These are phyloP conservation scores for Podila clonocystis DNA, from an alignment of 192 early-diverging fungal species.

Conservation along the genomic window DNA sequence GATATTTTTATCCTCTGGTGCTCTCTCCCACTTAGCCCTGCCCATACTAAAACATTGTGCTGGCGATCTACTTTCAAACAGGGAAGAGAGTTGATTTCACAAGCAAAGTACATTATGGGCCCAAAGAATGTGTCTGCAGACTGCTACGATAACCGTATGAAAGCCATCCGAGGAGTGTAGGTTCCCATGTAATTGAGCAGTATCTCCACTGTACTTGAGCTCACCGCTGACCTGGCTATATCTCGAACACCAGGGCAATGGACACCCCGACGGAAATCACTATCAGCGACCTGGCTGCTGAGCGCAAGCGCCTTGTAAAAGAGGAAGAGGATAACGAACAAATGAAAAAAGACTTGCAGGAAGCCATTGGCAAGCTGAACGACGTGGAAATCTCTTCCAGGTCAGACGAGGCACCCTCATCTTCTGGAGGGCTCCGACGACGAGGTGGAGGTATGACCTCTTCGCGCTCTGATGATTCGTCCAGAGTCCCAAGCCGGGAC, in stretches of 20 bases:
- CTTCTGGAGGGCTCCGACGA: constrained; percentile 8
- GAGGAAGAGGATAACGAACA: not conserved
- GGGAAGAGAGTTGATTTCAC: constrained; percentile 41
- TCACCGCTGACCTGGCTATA: not conserved
- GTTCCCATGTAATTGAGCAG: not conserved
- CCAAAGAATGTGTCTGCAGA: constrained; percentile 45
- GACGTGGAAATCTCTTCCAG: not conserved
- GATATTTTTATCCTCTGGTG: not conserved
- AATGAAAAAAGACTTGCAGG: constrained; percentile 1
- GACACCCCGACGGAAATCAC: not conserved
- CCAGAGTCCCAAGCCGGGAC: not conserved
- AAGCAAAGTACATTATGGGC: constrained; percentile 50
- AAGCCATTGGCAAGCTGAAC: not conserved
- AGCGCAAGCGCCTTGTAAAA: constrained; percentile 4
- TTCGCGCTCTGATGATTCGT: not conserved
- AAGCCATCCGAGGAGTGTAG: constrained; percentile 45
- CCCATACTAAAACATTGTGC: no score
- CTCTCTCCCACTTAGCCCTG: no score
- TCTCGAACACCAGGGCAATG: not conserved
- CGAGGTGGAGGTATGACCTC: constrained; percentile 11
- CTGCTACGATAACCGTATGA: constrained; percentile 49
- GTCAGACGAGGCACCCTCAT: not conserved
- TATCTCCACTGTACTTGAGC: no score
- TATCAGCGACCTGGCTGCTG: constrained; percentile 13
- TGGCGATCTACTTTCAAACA: constrained; percentile 1